Conservation (phyloP, 305 asterid genomes). For the Solanum hybrid region DNA sequence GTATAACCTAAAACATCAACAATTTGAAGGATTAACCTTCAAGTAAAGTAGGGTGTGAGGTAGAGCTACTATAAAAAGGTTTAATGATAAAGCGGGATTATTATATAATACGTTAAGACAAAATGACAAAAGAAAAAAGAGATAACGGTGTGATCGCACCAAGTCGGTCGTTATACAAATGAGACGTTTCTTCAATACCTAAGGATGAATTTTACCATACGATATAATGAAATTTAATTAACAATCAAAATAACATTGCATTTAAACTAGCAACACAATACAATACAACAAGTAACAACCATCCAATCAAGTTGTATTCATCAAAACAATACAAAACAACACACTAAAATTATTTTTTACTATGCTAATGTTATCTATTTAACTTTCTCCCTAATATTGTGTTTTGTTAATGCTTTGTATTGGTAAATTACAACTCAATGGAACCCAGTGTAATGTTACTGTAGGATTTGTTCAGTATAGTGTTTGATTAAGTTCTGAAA, state of each 20-base stretch:
- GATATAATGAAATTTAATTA: not conserved
- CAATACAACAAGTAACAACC: not conserved
- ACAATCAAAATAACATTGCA: not conserved
- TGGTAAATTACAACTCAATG: not conserved
- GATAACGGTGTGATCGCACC: accelerated
- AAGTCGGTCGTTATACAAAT: not conserved
- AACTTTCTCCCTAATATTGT: not conserved
- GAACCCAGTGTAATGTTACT: not conserved
- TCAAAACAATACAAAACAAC: not conserved
- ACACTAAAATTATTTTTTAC: no score
- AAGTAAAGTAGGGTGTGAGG: not conserved
- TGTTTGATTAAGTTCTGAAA: not conserved
- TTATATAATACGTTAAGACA: not conserved
- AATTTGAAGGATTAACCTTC: not conserved
- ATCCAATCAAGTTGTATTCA: not conserved
- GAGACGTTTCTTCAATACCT: not conserved
- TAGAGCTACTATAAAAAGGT: not conserved
- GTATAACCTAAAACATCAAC: not conserved
- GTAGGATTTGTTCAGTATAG: not conserved
- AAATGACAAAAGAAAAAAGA: not conserved
- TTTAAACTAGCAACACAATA: not conserved
- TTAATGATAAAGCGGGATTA: not conserved
- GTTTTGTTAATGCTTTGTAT: not conserved
- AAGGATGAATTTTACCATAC: accelerated
- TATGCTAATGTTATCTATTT: not conserved